Evolutionary conservation across 805 yeast species (phyloP), one percentile per base, ranked within the genome.

Genomic region (Scheffersomyces ergatensis): DNA sequence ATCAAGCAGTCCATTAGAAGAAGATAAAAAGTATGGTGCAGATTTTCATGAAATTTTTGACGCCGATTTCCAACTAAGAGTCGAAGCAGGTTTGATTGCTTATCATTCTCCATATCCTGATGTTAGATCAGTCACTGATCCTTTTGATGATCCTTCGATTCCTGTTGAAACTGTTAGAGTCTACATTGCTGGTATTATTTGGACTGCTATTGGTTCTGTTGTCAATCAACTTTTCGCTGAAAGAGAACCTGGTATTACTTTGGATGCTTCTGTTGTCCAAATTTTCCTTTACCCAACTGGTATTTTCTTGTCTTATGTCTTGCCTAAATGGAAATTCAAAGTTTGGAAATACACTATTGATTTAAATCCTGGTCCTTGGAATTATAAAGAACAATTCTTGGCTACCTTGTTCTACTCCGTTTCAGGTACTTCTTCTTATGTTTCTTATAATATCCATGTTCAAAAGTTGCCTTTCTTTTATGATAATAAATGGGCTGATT

Each of bases 311-410:
- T 50, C 48, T 13, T 37, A 31, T 23, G 59, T 63, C 17, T 41
- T 69, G 12, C 77, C 78, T 7, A 69, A 72, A 39, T 48, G 47
- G 48, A 47, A 36, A 21, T 47, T 33, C 45, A 48, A 43, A 59
- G 56, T 45, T 32, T 52, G 38, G 46, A 45, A 34, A 39, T 52
- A 13, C 63, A 53, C 46, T 63, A 65, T 46, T 39, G 41, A 40
- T 30, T 57, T 78, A 34, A 46, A 46, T 27, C 50, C 50, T 8
- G 83, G 86, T 8, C 82, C 83, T 13, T 82, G 85, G 83, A 62
- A 69, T 21, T 65, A 57, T 46, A 81, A 81, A 53, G 86, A 81
- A 50, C 87, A 82, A 55, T 78, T 80, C 81, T 68, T 82, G 44
- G 65, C 82, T 2, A 77, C 87, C 6, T 52, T 70, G 21, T 63